Evolutionary conservation across 139 green algal genomes (phyloP).

Genomic region (Penium margaritaceum): DNA sequence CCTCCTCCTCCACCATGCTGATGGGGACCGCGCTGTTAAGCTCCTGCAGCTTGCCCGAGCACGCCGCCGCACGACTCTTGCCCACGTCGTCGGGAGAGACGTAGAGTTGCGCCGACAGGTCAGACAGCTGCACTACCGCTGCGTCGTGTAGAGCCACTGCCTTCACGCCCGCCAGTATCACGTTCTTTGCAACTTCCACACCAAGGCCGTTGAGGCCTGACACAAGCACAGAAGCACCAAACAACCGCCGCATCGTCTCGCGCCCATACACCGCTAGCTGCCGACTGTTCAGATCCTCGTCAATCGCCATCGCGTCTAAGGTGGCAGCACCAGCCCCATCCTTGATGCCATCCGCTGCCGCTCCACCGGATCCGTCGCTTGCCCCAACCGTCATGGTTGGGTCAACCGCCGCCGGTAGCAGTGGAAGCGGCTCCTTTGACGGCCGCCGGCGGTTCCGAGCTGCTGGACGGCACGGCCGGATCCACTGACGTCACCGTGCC

Average conservation of each 20-base stretch:
- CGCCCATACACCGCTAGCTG: constrained; percentile 96
- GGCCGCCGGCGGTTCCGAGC: no score
- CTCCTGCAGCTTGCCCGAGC: constrained; percentile 81
- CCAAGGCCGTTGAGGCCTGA: constrained; percentile 76
- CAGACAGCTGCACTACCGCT: constrained; percentile 47
- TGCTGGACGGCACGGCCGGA: no score
- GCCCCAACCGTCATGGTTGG: no score
- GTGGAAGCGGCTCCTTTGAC: no score
- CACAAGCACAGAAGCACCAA: constrained; percentile 72
- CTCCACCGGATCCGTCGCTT: no score
- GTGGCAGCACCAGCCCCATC: no score
- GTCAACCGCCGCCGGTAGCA: no score
- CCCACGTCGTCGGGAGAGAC: constrained; percentile 77
- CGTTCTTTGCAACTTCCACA: constrained; percentile 92
- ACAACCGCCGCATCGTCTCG: constrained; percentile 84
- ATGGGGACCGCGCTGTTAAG: constrained; percentile 84
- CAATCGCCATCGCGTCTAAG: no score
- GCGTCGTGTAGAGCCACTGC: constrained; percentile 78
- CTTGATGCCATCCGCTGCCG: no score
- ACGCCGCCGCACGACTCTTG: constrained; percentile 78
- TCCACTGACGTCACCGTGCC: no score
- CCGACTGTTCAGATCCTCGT: constrained; percentile 92
- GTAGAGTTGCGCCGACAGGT: constrained; percentile 92
- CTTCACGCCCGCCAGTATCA: constrained; percentile 89
- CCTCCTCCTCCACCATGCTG: constrained; percentile 44